These are phyloP conservation scores for Phyllosticta capitalensis DNA, from an alignment of 2,329 filamentous ascomycete genomes.

Conservation along the genomic window DNA sequence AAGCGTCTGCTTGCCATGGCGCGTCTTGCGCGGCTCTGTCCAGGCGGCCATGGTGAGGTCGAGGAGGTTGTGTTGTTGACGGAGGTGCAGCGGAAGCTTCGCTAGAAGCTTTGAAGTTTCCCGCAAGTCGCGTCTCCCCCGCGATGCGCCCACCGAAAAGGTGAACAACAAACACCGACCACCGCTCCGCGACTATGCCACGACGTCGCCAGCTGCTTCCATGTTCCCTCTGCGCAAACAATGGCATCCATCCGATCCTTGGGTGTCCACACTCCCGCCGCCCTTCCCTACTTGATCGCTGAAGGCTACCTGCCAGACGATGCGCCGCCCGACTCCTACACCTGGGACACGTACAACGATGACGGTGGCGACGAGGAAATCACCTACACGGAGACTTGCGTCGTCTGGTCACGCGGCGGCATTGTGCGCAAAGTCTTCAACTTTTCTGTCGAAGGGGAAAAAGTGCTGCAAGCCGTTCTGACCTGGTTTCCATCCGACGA, in stretches of 20 bases:
- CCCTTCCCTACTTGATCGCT: slow-evolving; percentile 70
- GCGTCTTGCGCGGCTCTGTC: slow-evolving; percentile 7
- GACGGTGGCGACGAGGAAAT: slow-evolving; percentile 51
- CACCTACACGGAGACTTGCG: slow-evolving; percentile 62
- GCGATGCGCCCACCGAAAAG: slow-evolving; percentile 7
- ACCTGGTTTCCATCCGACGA: slow-evolving; percentile 61
- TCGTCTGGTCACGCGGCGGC: slow-evolving; percentile 82
- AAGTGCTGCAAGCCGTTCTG: slow-evolving; percentile 75
- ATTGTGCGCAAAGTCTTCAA: slow-evolving; percentile 78
- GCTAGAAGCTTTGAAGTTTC: slow-evolving; percentile 10
- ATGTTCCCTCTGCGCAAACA: slow-evolving; percentile 23
- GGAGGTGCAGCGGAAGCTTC: slow-evolving; percentile 12
- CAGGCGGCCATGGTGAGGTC: slow-evolving; percentile 5
- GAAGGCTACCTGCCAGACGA: slow-evolving; percentile 67
- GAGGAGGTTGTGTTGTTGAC: slow-evolving; percentile 12
- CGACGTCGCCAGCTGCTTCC: slow-evolving; percentile 14
- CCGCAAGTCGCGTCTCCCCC: slow-evolving; percentile 10
- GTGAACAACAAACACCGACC: slow-evolving; percentile 5
- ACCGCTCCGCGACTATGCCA: slow-evolving; percentile 4
- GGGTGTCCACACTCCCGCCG: slow-evolving; percentile 81
- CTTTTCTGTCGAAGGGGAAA: slow-evolving; percentile 78
- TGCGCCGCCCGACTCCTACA: slow-evolving; percentile 56
- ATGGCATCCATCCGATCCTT: slow-evolving; percentile 92
- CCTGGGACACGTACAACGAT: slow-evolving; percentile 57
- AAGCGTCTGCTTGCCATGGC: slow-evolving; percentile 8